Evolutionary conservation across 768 basidiomycete species (phyloP), one percentile per base, ranked within the genome.

Genomic region (Boletus insuetus): DNA sequence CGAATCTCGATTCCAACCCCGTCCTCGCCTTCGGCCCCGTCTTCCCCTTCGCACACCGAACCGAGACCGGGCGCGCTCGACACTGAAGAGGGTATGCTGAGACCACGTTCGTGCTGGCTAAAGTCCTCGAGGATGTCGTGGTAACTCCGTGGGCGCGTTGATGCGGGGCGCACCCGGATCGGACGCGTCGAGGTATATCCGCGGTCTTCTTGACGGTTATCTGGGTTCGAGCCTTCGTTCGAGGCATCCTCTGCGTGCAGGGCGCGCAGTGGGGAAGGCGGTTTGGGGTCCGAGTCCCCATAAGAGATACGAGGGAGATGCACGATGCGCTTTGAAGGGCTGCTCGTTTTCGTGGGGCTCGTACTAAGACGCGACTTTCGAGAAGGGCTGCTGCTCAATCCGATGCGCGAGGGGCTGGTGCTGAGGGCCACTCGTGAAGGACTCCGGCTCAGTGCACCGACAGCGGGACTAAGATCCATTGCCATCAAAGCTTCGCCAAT

Each of bases 101-200:
- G 31, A 13, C 63, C 67, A 14, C 61, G 58, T 22, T 70, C 72
- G 48, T 73, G 73, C 41, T 73, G 63, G 56, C 75, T 74, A 59
- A 89, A 87, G 57, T 86, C 86, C 43, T 84, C 84, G 49, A 87
- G 68, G 49, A 88, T 80, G 59, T 86, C 82, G 58, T 84, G 76
- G 64, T 84, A 87, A 59, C 87, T 89, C 64, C 80, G 73, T 16
- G 86, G 81, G 9, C 85, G 78, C 19, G 71, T 55, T 2, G 71
- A 51, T 48, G 68, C 69, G 24, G 70, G 58, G 19, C 76, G 69
- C 16, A 75, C 62, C 16, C 70, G 61, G 12, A 73, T 64, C 0
- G 67, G 65, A 47, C 64, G 61, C 0, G 62, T 58, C 9, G 46
- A 45, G 6, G 48, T 6, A 31, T 48, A 52, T 12, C 45, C 64